Evolutionary conservation across 148 eudicot genomes (phyloP).

Genomic region (Tetragonia tetragonoides): DNA sequence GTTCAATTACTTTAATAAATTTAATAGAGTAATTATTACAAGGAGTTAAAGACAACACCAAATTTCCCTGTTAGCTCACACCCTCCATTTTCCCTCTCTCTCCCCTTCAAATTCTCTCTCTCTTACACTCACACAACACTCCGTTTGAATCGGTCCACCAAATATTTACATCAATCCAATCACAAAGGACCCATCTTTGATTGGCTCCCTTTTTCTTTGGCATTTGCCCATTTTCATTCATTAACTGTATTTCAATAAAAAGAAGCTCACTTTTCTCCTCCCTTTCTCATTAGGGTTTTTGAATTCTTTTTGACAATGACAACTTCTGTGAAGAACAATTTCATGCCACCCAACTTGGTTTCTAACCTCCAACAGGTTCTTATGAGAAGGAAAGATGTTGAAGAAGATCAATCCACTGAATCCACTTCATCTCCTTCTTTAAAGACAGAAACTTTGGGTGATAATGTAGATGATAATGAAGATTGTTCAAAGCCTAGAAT

Average conservation of each 20-base stretch:
- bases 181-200: conserved; percentile 12
- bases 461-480: conserved; percentile 23
- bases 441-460: conserved; percentile 17
- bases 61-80: conserved; percentile 4
- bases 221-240: background rate
- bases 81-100: conserved; percentile 17
- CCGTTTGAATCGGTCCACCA: conserved; percentile 48
- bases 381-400: conserved; percentile 38
- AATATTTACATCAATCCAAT: conserved; percentile 12
- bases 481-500: conserved; percentile 48
- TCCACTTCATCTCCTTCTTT: conserved; percentile 30
- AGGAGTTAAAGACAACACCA: conserved; percentile 9
- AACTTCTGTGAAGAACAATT: conserved; percentile 40
- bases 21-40: too few species aligned
- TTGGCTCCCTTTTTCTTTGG: conserved; percentile 15
- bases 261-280: background rate
- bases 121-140: conserved; percentile 19
- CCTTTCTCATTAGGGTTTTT: background rate
- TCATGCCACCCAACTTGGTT: conserved; percentile 60
- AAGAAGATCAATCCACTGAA: conserved; percentile 30
- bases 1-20: background rate
- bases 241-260: background rate
- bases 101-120: conserved; percentile 9
- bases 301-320: conserved; percentile 22
- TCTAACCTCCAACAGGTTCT: conserved; percentile 61